A percentile compares a stretch with the other conserved stretches of the same genome.
Evolutionary conservation across 2,329 filamentous ascomycete species (phyloP).

Genomic region (Neurospora sp.): DNA sequence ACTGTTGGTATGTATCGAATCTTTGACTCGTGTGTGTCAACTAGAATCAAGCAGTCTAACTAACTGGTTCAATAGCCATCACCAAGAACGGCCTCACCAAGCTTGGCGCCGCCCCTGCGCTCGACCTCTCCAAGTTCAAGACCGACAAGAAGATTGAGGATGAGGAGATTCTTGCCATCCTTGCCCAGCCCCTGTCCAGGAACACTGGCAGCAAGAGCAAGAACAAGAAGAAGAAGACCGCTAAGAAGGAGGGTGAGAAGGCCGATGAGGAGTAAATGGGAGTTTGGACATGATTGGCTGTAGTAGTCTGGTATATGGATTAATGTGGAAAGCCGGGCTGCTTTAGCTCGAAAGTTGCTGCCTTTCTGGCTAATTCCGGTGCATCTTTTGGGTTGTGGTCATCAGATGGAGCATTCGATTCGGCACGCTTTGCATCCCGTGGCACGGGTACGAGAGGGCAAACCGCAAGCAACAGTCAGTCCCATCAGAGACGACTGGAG

Average conservation of each 20-base stretch:
- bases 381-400: background rate
- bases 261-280: slow-evolving; percentile 21
- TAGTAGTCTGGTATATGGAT: background rate
- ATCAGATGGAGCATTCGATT: background rate
- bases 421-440: background rate
- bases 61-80: slow-evolving; percentile 53
- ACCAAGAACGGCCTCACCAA: slow-evolving; percentile 95
- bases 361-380: background rate
- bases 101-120: slow-evolving; percentile 64
- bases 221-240: slow-evolving; percentile 69
- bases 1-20: slow-evolving; percentile 70
- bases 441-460: background rate
- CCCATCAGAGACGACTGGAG: background rate
- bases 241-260: slow-evolving; percentile 32
- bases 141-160: slow-evolving; percentile 97
- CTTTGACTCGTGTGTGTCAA: background rate
- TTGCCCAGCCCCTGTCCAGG: slow-evolving; percentile 78
- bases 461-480: background rate
- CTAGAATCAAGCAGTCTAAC: slow-evolving; percentile 5
- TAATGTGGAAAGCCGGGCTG: background rate
- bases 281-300: slow-evolving; percentile 2
- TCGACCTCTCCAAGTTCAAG: slow-evolving; percentile 76
- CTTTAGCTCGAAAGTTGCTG: background rate
- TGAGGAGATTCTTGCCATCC: slow-evolving; percentile 88
- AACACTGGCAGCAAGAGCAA: slow-evolving; percentile 91